These are phyloP conservation scores for Elsinoe arachidis DNA, from an alignment of 2,329 filamentous ascomycete species.

Conservation along the genomic window DNA sequence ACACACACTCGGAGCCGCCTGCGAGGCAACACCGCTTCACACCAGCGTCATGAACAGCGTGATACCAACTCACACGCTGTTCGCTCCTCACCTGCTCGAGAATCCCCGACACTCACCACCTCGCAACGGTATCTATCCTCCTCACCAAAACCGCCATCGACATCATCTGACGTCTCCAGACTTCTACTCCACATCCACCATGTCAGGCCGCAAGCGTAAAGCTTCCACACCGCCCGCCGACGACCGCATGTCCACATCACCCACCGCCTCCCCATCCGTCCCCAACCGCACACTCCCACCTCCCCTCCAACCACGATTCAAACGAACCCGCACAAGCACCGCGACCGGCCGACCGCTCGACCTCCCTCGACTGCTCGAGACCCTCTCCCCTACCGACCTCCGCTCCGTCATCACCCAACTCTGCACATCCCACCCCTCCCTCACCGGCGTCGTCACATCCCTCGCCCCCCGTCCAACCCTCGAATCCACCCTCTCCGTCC, in stretches of 20 bases:
- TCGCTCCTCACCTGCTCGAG: constrained; percentile 54
- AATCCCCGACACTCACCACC: constrained; percentile 52
- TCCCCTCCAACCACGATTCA: constrained; percentile 52
- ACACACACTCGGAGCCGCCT: neutral
- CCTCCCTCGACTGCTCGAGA: constrained; percentile 78
- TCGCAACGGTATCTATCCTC: constrained; percentile 45
- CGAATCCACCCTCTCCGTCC: constrained; percentile 66
- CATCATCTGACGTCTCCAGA: constrained; percentile 25
- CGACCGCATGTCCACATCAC: constrained; percentile 80
- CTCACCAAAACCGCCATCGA: constrained; percentile 23
- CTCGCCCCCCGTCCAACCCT: constrained; percentile 83
- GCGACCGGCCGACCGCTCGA: constrained; percentile 53
- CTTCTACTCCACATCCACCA: constrained; percentile 33
- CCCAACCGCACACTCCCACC: constrained; percentile 54
- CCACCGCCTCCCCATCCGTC: constrained; percentile 69
- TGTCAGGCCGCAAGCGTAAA: constrained; percentile 69
- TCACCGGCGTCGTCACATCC: constrained; percentile 74
- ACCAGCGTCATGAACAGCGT: constrained; percentile 50
- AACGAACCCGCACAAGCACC: constrained; percentile 60
- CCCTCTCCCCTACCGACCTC: constrained; percentile 75
- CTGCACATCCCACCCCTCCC: constrained; percentile 79
- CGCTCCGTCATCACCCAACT: constrained; percentile 81
- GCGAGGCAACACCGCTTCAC: constrained; percentile 10
- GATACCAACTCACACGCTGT: constrained; percentile 48
- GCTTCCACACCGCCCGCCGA: constrained; percentile 56